Percentiles rank a stretch among this genome's conserved stretches.
phyloP scores from a whole-genome alignment of 352 stramenopile species.

The Blastocystis sp. region DNA sequence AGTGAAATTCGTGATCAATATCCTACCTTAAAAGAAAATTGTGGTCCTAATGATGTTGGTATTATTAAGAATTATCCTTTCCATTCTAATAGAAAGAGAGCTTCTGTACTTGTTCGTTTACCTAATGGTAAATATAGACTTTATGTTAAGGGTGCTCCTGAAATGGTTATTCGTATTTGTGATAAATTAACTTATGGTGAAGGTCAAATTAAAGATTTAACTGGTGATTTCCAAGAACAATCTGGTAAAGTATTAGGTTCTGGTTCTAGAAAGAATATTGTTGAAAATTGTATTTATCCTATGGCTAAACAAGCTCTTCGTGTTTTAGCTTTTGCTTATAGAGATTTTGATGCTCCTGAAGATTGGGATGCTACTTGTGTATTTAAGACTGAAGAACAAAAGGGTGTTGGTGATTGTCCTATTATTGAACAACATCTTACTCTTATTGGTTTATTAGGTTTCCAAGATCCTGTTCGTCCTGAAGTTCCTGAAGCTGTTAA shows the following conservation, averaged over 20 bases:
- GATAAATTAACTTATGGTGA: background rate
- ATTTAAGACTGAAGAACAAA: constrained; percentile 26
- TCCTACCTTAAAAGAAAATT: constrained; percentile 12
- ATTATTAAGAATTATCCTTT: constrained; percentile 33
- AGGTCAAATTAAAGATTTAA: constrained; percentile 2
- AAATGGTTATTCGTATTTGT: constrained; percentile 36
- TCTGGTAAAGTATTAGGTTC: constrained; percentile 13
- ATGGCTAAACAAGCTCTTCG: constrained; percentile 55
- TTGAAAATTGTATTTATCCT: constrained; percentile 53
- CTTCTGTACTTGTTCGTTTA: constrained; percentile 25
- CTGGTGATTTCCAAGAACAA: constrained; percentile 6
- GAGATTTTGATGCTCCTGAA: constrained; percentile 41
- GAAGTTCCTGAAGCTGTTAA: constrained; percentile 75
- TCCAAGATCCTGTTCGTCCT: constrained; percentile 74
- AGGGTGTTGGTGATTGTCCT: constrained; percentile 37
- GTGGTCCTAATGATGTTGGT: constrained; percentile 6
- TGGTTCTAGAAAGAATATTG: constrained; percentile 5
- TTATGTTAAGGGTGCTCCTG: constrained; percentile 45
- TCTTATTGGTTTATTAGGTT: constrained; percentile 71
- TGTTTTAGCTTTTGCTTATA: constrained; percentile 56
- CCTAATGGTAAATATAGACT: constrained; percentile 47
- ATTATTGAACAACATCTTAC: constrained; percentile 53
- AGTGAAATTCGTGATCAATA: background rate
- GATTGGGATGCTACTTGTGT: constrained; percentile 32
- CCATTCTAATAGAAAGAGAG: constrained; percentile 30